Percentiles rank a stretch among this genome's conserved stretches.
These are phyloP conservation scores for Entoloma clypeatum DNA, from an alignment of 1,284 basidiomycete genomes.

Conservation along the genomic window DNA sequence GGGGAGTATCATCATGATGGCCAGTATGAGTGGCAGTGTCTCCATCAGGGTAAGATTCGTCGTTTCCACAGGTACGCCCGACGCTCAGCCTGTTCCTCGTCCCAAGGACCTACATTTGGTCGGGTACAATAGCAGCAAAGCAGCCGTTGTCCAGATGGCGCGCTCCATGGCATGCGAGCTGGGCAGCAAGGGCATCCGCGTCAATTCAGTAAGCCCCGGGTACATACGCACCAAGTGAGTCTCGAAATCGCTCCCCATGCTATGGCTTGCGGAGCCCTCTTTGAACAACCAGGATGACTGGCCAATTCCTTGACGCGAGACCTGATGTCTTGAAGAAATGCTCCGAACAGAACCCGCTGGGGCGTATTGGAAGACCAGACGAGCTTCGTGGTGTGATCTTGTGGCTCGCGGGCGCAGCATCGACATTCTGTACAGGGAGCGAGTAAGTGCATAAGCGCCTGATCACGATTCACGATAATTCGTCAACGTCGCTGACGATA, in stretches of 20 bases:
- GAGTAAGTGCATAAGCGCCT: constrained; percentile 46
- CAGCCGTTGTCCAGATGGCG: constrained; percentile 74
- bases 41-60: constrained; percentile 58
- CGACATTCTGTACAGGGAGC: constrained; percentile 65
- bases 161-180: constrained; percentile 81
- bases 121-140: constrained; percentile 76
- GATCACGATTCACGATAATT: no score
- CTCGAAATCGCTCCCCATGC: not conserved
- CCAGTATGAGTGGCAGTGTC: constrained; percentile 79
- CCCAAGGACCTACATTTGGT: constrained; percentile 59
- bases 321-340: constrained; percentile 59
- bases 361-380: constrained; percentile 65
- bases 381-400: constrained; percentile 70
- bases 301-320: constrained; percentile 59
- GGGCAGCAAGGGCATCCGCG: constrained; percentile 62
- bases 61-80: not conserved
- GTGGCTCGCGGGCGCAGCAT: constrained; percentile 69
- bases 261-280: constrained; percentile 1
- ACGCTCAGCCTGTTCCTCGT: constrained; percentile 2
- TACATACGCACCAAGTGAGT: constrained; percentile 66
- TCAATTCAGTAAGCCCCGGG: constrained; percentile 68
- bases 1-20: constrained; percentile 78
- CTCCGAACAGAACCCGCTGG: constrained; percentile 66
- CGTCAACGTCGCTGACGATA: not conserved
- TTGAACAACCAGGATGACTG: constrained; percentile 61